Evolutionary conservation across 1,284 basidiomycete species (phyloP), one percentile per base, ranked within the genome.

Genomic region (Salmacisia buchloeana): DNA sequence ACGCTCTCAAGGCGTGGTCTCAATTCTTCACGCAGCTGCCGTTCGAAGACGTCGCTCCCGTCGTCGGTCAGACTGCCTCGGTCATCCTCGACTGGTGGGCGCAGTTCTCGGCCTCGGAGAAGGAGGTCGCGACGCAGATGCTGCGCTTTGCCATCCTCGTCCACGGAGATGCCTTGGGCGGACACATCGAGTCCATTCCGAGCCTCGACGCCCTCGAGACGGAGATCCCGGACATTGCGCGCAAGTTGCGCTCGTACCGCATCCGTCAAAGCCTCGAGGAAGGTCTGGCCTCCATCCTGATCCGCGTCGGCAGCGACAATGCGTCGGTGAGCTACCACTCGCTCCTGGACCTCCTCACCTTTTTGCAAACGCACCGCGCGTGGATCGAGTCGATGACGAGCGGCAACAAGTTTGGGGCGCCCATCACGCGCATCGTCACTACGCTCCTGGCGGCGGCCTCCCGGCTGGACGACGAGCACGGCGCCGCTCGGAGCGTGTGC

Each of bases 51-150:
- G 83, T 94, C 29, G 89, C 90, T 0, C 87, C 91, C 0, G 88
- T 92, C 75, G 85, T 96, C 46, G 93, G 92, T 2, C 86, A 90
- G 4, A 96, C 92, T 0, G 91, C 88, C 33, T 94, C 96, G 0
- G 87, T 90, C 0, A 84, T 97, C 52, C 85, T 94, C 5, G 84
- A 87, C 1, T 84, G 85, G 1, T 98, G 96, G 96, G 76, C 84
- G 2, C 82, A 81, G 0, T 86, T 97, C 62, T 84, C 85, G 13
- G 63, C 80, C 0, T 74, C 80, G 3, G 86, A 87, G 58, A 85
- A 85, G 18, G 78, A 81, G 1, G 79, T 85, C 0, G 91, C 89
- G 0, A 83, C 80, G 45, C 77, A 83, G 41, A 89, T 88, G 18
- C 81, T 97, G 61, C 81, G 86, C 35, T 87, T 89, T 77, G 84